Evolutionary conservation across 352 stramenopile species (phyloP), one percentile per base, ranked within the genome.

Genomic region (Globisporangium middletonii): DNA sequence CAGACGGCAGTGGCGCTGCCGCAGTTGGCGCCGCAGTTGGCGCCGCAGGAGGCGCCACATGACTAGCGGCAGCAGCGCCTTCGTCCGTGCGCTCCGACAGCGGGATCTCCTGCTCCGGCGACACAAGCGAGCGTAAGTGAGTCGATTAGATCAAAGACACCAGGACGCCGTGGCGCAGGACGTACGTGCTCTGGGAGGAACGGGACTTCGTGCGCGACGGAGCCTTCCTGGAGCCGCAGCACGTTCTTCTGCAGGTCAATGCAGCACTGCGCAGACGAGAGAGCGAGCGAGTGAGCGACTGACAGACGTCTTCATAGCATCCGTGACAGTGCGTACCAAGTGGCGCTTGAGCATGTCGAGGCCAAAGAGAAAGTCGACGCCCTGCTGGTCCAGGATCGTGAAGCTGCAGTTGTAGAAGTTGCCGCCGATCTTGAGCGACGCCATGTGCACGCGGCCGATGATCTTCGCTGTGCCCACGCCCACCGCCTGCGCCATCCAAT

Each of bases 321-420:
- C 4, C 15, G 13, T 57, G 28, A 50, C 4, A 18, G 9, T 5
- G 8, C 58, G 44, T 60, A 92, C 83, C 75, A 93, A 88, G 83
- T 99, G 95, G 18, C 96, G 87, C 72, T 98, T 98, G 18, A 99
- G 81, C 96, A 99, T 99, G 68, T 99, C 96, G 45, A 99, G 78
- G 11, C 97, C 97, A 58, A 99, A 97, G 9, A 99, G 71, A 63
- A 99, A 98, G 63, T 99, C 96, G 45, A 99, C 97, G 64, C 97
- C 84, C 81, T 90, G 75, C 41, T 95, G 82, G 53, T 96, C 86
- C 48, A 96, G 53, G 66, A 96, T 96, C 18, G 96, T 98, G 57
- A 99, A 97, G 60, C 83, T 97, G 76, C 92, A 97, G 60, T 92
- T 94, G 72, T 96, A 97, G 53, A 94, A 94, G 53, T 79, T 77